Base-by-base conservation (phyloP, 1,139 yeast species). In the Lodderomyces theae region DNA sequence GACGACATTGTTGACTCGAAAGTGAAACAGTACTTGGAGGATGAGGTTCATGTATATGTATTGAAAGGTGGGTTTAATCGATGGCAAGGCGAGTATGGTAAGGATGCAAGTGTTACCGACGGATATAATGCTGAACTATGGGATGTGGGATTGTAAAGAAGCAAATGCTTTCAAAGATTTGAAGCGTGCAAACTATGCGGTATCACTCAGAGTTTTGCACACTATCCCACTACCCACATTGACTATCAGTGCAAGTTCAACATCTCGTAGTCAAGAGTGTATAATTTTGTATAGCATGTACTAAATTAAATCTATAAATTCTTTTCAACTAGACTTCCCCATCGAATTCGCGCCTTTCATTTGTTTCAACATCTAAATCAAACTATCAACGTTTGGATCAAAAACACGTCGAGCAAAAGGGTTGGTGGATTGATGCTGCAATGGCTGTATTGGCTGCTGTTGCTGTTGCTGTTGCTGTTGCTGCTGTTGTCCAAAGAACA, bases 71-170 rank as follows among this genome's bases (percentile, higher is more conserved):
- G 98, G 0, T 92, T 92, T 60, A 77, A 77, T 31, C 73, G 72
- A 42, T 92, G 97, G 97, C 95, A 87, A 49, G 69, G 72, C 38
- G 56, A 65, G 21, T 90, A 82, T 56, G 96, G 96, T 1, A 70
- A 66, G 5, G 95, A 89, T 54, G 50, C 56, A 1, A 52, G 59
- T 1, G 81, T 86, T 12, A 88, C 96, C 0, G 94, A 82, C 49
- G 84, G 60, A n/a, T 84, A 77, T 50, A 69, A 68, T 31, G 67
- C 69, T 35, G 82, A 74, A 38, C 47, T 82, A 3, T 84, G 90
- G 89, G 63, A 13, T 4, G 12, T 28, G 31, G 31, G 31, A 28
- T 12, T 26, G 13, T 26, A 26, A 10, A 17, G 4, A 16, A 12
- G 5, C 5, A 5, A 16, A 16, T 30, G 7, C n/a, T 26, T n/a